Conservation (phyloP, 2,329 filamentous ascomycete species). For the Trichoderma brevicompactum region DNA sequence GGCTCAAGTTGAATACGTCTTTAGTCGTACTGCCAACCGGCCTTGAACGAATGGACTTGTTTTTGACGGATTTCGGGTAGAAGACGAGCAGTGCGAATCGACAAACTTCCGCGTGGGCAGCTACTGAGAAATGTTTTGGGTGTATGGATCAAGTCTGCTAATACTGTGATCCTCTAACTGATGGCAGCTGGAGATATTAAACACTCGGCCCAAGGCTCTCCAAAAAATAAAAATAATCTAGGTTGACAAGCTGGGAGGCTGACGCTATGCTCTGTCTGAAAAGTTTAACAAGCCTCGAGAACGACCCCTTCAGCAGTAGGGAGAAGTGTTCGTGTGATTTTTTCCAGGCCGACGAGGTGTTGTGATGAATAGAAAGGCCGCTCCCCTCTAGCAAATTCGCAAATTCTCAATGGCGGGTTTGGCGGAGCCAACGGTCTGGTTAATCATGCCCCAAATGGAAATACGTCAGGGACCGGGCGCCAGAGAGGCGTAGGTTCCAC, state of each 20-base stretch:
- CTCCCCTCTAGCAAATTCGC: constrained; percentile 17
- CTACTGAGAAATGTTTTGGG: constrained; percentile 17
- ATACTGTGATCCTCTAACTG: not conserved
- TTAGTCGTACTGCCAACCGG: not conserved
- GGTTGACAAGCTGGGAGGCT: not conserved
- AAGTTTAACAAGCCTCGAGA: constrained; percentile 12
- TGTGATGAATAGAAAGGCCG: constrained; percentile 11
- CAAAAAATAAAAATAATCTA: not conserved
- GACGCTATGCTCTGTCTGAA: not conserved
- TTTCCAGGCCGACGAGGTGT: not conserved
- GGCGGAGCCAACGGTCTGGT: constrained; percentile 21
- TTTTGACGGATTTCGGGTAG: not conserved
- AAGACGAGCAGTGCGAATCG: constrained; percentile 19
- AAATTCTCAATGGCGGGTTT: constrained; percentile 25
- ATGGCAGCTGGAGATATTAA: not conserved
- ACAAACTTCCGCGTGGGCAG: not conserved
- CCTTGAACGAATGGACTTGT: not conserved
- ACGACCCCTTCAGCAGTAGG: not conserved
- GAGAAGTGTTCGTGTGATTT: constrained; percentile 4
- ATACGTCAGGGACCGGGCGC: constrained; percentile 25
- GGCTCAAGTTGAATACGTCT: not conserved
- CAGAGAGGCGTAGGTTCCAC: constrained; percentile 28
- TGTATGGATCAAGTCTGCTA: constrained; percentile 1
- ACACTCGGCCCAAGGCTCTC: not conserved
- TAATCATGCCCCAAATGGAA: constrained; percentile 26